Percentiles rank a stretch among this genome's conserved stretches.
These are phyloP conservation scores for Vitis hybrid DNA, from an alignment of 177 flowering plant genomes.

Conservation along the genomic window DNA sequence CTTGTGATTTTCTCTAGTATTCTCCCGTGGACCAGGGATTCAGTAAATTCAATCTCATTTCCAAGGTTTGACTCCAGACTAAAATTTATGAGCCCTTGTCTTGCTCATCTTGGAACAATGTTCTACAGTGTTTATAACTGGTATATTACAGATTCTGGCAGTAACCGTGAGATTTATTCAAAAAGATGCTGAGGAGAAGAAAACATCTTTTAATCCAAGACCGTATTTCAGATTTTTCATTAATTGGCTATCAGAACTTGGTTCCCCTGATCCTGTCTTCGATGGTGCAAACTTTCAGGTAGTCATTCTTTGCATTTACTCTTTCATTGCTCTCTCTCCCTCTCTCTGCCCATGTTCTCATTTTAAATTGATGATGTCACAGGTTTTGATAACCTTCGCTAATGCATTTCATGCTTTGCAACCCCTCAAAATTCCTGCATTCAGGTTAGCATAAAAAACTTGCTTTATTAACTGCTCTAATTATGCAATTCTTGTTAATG, in stretches of 20 bases:
- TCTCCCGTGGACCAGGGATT: slow-evolving; percentile 67
- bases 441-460: slow-evolving; percentile 58
- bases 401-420: slow-evolving; percentile 90
- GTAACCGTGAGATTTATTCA: slow-evolving; percentile 76
- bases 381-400: slow-evolving; percentile 84
- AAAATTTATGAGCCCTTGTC: neutral
- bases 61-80: slow-evolving; percentile 52
- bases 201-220: slow-evolving; percentile 77
- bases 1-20: slow-evolving; percentile 28
- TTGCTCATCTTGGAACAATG: neutral
- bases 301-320: neutral
- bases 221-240: slow-evolving; percentile 90
- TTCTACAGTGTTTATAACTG: neutral
- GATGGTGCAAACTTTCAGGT: slow-evolving; percentile 91
- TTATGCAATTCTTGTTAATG: no score
- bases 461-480: neutral
- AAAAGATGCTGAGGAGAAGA: slow-evolving; percentile 91
- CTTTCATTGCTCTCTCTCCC: neutral
- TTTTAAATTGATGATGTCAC: slow-evolving; percentile 15
- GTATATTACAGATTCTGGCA: slow-evolving; percentile 59
- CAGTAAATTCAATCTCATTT: slow-evolving; percentile 57
- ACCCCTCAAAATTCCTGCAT: slow-evolving; percentile 89
- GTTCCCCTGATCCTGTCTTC: slow-evolving; percentile 62
- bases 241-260: slow-evolving; percentile 81
- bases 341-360: neutral